Conservation (phyloP, 2,329 filamentous ascomycete genomes). For the Paecilomyces niveus region DNA sequence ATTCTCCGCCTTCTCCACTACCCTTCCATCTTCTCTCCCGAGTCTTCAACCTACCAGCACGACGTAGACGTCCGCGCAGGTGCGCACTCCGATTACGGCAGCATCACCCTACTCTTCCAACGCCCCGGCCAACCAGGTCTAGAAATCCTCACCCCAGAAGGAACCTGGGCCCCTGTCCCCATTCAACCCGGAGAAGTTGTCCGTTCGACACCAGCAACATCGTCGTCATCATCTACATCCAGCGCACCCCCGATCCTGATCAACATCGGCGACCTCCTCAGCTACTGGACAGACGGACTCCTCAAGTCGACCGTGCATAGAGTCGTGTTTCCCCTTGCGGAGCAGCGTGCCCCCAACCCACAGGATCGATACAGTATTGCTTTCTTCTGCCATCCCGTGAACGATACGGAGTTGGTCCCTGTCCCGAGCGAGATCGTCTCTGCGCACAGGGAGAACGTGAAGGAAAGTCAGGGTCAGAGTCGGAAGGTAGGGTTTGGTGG, state of each 20-base stretch:
- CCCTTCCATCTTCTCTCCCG: slow-evolving; percentile 48
- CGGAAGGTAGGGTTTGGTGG: slow-evolving; percentile 36
- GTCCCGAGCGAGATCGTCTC: slow-evolving; percentile 49
- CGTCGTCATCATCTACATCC: slow-evolving; percentile 37
- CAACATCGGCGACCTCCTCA: slow-evolving; percentile 65
- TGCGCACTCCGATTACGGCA: slow-evolving; percentile 82
- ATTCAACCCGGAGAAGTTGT: slow-evolving; percentile 46
- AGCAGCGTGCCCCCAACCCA: slow-evolving; percentile 28
- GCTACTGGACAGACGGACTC: slow-evolving; percentile 86
- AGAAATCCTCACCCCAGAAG: slow-evolving; percentile 62
- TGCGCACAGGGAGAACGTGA: slow-evolving; percentile 24
- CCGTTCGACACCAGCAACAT: not conserved
- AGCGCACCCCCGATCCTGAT: slow-evolving; percentile 59
- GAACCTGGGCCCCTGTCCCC: slow-evolving; percentile 57
- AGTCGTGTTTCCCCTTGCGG: slow-evolving; percentile 62
- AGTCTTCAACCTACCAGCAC: slow-evolving; percentile 38
- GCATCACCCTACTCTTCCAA: slow-evolving; percentile 70
- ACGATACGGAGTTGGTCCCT: slow-evolving; percentile 46
- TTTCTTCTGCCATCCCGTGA: slow-evolving; percentile 58
- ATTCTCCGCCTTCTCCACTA: slow-evolving; percentile 69
- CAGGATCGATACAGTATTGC: slow-evolving; percentile 52
- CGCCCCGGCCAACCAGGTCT: slow-evolving; percentile 77
- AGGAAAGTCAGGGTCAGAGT: slow-evolving; percentile 13
- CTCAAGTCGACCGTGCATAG: slow-evolving; percentile 83
- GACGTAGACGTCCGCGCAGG: slow-evolving; percentile 71